phyloP scores from a whole-genome alignment of 1,139 yeast genomes.

The Candida buenavistaensis region DNA sequence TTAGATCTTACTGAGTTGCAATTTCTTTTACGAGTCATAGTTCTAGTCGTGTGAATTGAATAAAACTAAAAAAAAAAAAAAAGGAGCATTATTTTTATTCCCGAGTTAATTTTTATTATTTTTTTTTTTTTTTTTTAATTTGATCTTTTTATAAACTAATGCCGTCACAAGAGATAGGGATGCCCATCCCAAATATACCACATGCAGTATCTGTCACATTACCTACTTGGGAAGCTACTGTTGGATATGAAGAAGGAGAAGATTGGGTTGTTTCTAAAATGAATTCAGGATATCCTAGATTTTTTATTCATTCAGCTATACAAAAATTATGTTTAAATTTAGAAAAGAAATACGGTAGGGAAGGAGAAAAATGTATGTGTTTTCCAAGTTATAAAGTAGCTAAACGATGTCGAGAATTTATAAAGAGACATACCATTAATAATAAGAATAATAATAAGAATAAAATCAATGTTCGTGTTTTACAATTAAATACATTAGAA shows the following conservation, averaged over 20 bases:
- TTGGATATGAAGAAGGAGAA: conserved; percentile 90
- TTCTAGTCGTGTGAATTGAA: too few species aligned
- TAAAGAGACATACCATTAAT: conserved; percentile 40
- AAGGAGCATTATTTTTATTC: too few species aligned
- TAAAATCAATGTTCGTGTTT: conserved; percentile 52
- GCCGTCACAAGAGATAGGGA: conserved; percentile 62
- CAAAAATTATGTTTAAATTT: conserved; percentile 55
- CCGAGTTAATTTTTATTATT: too few species aligned
- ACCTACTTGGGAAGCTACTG: conserved; percentile 92
- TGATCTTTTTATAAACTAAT: too few species aligned
- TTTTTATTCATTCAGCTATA: conserved; percentile 74
- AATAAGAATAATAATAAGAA: conserved; percentile 20
- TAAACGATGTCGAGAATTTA: conserved; percentile 79
- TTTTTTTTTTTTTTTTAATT: conserved; percentile 25
- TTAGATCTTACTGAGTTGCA: too few species aligned
- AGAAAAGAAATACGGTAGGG: conserved; percentile 69
- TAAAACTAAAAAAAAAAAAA: too few species aligned
- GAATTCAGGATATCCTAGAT: conserved; percentile 88
- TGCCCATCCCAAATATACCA: conserved; percentile 83
- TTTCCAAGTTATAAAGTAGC: conserved; percentile 82
- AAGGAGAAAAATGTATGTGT: conserved; percentile 68
- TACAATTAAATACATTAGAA: conserved; percentile 76
- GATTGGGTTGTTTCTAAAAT: conserved; percentile 79
- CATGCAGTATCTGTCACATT: conserved; percentile 94
- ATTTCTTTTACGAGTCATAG: too few species aligned